Evolutionary conservation across 371 early-diverging fungal species (phyloP).

Genomic region (Mucor mucedo): DNA sequence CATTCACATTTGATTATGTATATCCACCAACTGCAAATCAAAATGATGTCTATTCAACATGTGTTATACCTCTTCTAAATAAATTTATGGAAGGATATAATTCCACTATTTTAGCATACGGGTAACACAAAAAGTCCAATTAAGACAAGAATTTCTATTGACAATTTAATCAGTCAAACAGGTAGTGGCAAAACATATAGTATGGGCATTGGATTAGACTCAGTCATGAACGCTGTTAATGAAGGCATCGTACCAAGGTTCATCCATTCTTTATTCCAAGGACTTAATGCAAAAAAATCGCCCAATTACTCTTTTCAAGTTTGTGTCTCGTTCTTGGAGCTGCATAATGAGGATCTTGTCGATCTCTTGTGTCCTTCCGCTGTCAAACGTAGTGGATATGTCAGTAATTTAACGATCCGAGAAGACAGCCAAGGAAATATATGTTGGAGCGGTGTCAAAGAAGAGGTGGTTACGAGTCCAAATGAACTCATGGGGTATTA

Average conservation of each 20-base stretch:
- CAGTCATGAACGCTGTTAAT: constrained; percentile 24
- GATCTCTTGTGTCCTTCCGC: constrained; percentile 70
- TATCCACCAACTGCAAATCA: constrained; percentile 79
- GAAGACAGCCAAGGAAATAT: constrained; percentile 93
- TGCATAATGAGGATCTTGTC: constrained; percentile 95
- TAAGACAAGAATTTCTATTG: constrained; percentile 23
- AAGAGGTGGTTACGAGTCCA: constrained; percentile 71
- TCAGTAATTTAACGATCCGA: constrained; percentile 62
- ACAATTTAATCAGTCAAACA: constrained; percentile 40
- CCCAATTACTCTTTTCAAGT: constrained; percentile 61
- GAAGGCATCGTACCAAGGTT: constrained; percentile 90
- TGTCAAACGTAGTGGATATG: constrained; percentile 71
- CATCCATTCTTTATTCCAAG: constrained; percentile 67
- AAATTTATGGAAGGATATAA: constrained; percentile 88
- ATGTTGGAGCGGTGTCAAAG: constrained; percentile 86
- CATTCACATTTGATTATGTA: constrained; percentile 89
- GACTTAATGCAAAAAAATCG: constrained; percentile 41
- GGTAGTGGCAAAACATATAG: constrained; percentile 65
- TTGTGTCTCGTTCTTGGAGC: constrained; percentile 82
- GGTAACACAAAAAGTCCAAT: constrained; percentile 72
- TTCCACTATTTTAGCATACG: constrained; percentile 87
- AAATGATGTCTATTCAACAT: constrained; percentile 68
- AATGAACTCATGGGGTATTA: constrained; percentile 71
- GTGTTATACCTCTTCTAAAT: constrained; percentile 74
- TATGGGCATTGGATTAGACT: constrained; percentile 55